Evolutionary conservation across 257 asterid genomes (phyloP).

Genomic region (Echites panduratus): DNA sequence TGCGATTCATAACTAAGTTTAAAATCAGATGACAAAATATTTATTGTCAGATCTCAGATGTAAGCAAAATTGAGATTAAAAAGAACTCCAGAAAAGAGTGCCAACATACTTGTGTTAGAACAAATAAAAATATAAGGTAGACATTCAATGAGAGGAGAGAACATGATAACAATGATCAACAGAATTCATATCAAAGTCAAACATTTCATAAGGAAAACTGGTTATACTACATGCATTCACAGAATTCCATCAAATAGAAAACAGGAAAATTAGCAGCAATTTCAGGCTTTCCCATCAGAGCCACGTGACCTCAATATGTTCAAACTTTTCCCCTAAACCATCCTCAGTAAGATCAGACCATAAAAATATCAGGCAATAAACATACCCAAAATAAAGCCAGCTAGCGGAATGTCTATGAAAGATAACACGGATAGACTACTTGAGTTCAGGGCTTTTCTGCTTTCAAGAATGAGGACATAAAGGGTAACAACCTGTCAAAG

Average conservation of each 20-base stretch:
- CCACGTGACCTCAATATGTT: background rate
- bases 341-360: background rate
- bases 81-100: too few relatives aligned
- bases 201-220: background rate
- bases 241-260: background rate
- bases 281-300: too few relatives aligned
- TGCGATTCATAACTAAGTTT: background rate
- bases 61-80: background rate
- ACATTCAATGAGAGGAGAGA: background rate
- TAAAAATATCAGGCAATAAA: constrained; percentile 15
- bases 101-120: background rate
- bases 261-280: background rate
- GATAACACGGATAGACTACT: constrained; percentile 26
- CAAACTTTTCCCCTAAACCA: background rate
- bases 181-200: background rate
- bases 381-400: constrained; percentile 79
- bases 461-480: constrained; percentile 54
- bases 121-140: background rate
- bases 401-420: constrained; percentile 46
- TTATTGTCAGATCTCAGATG: background rate
- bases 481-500: constrained; percentile 60
- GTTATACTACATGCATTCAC: background rate
- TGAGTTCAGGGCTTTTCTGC: constrained; percentile 18
- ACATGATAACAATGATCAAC: background rate
- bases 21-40: background rate